phyloP scores from a whole-genome alignment of 148 eudicot species.

The Suaeda aralocaspica region DNA sequence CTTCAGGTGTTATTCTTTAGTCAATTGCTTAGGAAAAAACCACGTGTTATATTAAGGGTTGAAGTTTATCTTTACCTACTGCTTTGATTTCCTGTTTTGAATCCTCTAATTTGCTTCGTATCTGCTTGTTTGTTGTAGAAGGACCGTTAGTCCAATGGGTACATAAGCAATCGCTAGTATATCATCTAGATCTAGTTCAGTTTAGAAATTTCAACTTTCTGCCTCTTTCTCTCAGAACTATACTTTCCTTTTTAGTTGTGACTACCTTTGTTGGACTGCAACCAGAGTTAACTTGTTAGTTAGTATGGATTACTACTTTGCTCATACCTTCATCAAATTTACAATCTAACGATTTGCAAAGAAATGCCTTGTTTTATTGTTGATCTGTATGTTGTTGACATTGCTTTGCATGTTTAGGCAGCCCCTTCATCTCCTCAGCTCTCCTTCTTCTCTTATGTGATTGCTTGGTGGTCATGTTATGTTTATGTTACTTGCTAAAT shows the following conservation, averaged over 20 bases:
- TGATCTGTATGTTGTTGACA: not conserved
- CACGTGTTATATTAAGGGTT: not conserved
- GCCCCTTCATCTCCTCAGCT: not conserved
- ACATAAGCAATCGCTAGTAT: not conserved
- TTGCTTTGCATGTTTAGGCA: not conserved
- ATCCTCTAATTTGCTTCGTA: not conserved
- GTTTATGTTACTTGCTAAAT: not conserved
- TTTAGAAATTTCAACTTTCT: not conserved
- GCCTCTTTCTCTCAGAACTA: not conserved
- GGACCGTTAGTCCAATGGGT: not conserved
- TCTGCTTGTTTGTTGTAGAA: not conserved
- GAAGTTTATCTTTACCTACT: not conserved
- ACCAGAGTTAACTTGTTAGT: not conserved
- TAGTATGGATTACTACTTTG: not conserved
- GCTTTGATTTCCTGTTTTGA: not conserved
- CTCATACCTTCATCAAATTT: not conserved
- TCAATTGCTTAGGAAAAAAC: not conserved
- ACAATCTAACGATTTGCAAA: not conserved
- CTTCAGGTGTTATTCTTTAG: no score
- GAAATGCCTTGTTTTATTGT: not conserved
- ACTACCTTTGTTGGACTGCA: not conserved
- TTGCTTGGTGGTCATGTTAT: not conserved
- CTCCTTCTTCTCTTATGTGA: not conserved
- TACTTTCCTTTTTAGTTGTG: not conserved
- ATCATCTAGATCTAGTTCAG: not conserved